Conservation (phyloP, 2,329 filamentous ascomycete species). For the Paramyrothecium roridum region DNA sequence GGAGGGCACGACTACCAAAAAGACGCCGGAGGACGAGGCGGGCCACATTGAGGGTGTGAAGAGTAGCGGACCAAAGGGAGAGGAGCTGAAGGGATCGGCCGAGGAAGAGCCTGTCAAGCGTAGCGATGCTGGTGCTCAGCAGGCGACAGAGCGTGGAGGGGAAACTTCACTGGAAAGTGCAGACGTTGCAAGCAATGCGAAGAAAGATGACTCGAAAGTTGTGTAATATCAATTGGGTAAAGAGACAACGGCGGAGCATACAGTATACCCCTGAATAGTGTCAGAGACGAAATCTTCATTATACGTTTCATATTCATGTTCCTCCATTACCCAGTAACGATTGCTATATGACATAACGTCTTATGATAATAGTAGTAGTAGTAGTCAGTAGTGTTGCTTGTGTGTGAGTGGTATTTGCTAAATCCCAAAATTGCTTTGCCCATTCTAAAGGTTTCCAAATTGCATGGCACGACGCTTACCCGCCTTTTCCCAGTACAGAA, state of each 20-base stretch:
- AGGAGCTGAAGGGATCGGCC: slow-evolving; percentile 18
- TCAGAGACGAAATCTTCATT: too few species aligned
- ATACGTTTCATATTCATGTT: too few species aligned
- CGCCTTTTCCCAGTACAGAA: too few species aligned
- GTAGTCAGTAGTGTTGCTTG: too few species aligned
- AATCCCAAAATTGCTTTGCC: too few species aligned
- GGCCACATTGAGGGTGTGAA: slow-evolving; percentile 26
- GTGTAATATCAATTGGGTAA: neutral
- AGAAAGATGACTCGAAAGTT: neutral
- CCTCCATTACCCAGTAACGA: too few species aligned
- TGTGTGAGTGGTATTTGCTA: too few species aligned
- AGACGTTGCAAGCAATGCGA: neutral
- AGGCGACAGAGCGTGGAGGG: neutral
- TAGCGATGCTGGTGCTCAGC: neutral
- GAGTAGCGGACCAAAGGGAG: slow-evolving; percentile 31
- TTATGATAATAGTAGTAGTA: too few species aligned
- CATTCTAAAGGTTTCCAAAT: too few species aligned
- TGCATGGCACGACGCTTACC: too few species aligned
- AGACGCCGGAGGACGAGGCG: slow-evolving; percentile 7
- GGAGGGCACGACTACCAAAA: slow-evolving; percentile 7
- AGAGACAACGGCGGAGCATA: neutral
- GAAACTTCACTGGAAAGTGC: neutral
- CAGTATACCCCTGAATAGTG: neutral
- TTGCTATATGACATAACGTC: too few species aligned
- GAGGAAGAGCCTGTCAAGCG: slow-evolving; percentile 6